phyloP scores from a whole-genome alignment of 257 asterid species.

The Przewalskia tangutica region DNA sequence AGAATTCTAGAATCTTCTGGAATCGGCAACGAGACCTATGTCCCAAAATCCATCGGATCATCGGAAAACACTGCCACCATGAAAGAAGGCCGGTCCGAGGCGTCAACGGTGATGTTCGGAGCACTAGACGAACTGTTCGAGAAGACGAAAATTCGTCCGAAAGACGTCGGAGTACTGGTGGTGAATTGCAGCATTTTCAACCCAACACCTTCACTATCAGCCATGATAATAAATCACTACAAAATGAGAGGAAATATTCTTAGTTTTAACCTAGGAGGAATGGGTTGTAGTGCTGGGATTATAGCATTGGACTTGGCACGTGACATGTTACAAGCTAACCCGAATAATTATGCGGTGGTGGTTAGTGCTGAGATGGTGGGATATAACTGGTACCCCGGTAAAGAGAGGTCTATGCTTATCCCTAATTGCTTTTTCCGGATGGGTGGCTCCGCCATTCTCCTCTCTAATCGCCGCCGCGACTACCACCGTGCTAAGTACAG shows the following conservation, averaged over 20 bases:
- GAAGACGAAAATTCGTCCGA: slow-evolving; percentile 49
- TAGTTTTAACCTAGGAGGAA: slow-evolving; percentile 87
- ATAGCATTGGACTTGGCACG: slow-evolving; percentile 78
- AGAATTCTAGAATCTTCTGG: slow-evolving; percentile 74
- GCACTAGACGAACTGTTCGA: slow-evolving; percentile 88
- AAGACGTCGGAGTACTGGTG: slow-evolving; percentile 76
- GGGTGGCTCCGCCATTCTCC: slow-evolving; percentile 93
- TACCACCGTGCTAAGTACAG: slow-evolving; percentile 67
- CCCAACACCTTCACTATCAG: slow-evolving; percentile 98
- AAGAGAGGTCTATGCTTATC: slow-evolving; percentile 76
- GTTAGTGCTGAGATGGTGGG: slow-evolving; percentile 95
- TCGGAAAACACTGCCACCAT: slow-evolving; percentile 67
- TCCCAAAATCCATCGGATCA: slow-evolving; percentile 63
- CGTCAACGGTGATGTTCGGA: slow-evolving; percentile 75
- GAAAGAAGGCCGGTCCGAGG: slow-evolving; percentile 93
- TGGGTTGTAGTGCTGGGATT: slow-evolving; percentile 92
- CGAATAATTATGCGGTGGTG: slow-evolving; percentile 69
- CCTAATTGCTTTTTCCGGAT: slow-evolving; percentile 86
- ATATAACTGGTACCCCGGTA: slow-evolving; percentile 85
- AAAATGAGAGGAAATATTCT: slow-evolving; percentile 85
- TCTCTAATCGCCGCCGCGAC: slow-evolving; percentile 88
- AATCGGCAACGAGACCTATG: slow-evolving; percentile 73
- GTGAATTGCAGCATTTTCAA: slow-evolving; percentile 92
- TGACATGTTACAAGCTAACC: slow-evolving; percentile 80
- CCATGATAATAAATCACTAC: slow-evolving; percentile 88